Evolutionary conservation across 495 filamentous ascomycete species (phyloP).

Genomic region (Bacidia rubella): DNA sequence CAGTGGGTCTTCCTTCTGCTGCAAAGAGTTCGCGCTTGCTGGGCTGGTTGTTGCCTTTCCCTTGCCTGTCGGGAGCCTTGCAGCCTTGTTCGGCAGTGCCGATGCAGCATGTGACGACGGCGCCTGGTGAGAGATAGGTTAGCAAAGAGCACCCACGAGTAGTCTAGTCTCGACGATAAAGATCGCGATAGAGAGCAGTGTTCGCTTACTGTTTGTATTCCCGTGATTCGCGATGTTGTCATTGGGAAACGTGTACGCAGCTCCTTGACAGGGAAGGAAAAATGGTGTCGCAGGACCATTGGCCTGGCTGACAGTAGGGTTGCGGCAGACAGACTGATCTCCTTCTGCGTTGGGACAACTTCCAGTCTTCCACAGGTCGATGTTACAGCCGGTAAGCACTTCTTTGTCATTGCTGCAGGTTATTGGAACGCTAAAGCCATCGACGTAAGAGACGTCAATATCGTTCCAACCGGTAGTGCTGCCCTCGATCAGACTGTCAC

Average conservation of each 20-base stretch:
- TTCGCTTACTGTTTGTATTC: slow-evolving; percentile 3
- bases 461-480: slow-evolving; percentile 12
- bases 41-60: slow-evolving; percentile 5
- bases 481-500: slow-evolving; percentile 17
- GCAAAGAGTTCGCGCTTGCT: slow-evolving; percentile 2
- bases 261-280: slow-evolving; percentile 19
- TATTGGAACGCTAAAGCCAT: slow-evolving; percentile 21
- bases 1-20: neutral
- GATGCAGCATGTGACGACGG: slow-evolving; percentile 22
- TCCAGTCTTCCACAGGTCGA: slow-evolving; percentile 15
- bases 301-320: slow-evolving; percentile 8
- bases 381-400: slow-evolving; percentile 20
- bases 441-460: slow-evolving; percentile 18
- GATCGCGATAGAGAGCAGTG: too few species aligned
- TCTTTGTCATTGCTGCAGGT: slow-evolving; percentile 16
- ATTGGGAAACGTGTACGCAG: slow-evolving; percentile 22
- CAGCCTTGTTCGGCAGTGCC: slow-evolving; percentile 18
- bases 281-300: slow-evolving; percentile 15
- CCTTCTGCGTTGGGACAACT: slow-evolving; percentile 8
- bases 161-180: too few species aligned
- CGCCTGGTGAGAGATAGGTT: too few species aligned
- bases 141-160: too few species aligned
- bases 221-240: slow-evolving; percentile 19
- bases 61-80: slow-evolving; percentile 6
- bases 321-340: slow-evolving; percentile 14